phyloP scores from a whole-genome alignment of 1,284 basidiomycete species.

The Sporisorium reilianum region DNA sequence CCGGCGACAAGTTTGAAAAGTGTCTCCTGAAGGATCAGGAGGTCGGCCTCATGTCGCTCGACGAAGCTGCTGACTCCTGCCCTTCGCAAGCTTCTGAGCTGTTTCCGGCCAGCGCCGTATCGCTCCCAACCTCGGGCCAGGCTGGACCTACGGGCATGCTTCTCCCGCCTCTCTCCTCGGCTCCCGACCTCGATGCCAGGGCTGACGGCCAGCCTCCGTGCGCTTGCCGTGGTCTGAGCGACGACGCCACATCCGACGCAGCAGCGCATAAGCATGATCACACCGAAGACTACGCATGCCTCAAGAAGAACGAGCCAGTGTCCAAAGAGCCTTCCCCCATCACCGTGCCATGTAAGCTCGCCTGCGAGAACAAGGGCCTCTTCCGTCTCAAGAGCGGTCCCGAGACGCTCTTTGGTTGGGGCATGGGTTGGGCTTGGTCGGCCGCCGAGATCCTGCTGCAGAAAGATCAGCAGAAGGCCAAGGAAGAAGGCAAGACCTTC shows the following conservation, averaged over 20 bases:
- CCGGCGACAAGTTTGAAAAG: slow-evolving; percentile 37
- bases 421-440: slow-evolving; percentile 66
- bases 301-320: slow-evolving; percentile 25
- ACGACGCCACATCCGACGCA: slow-evolving; percentile 11
- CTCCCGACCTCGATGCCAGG: slow-evolving; percentile 13
- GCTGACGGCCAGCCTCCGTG: slow-evolving; percentile 24
- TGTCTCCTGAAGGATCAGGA: slow-evolving; percentile 34
- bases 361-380: slow-evolving; percentile 47
- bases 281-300: slow-evolving; percentile 21
- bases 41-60: slow-evolving; percentile 23
- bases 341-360: slow-evolving; percentile 33
- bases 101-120: slow-evolving; percentile 12
- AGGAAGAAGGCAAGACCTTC: slow-evolving; percentile 30
- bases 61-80: not conserved
- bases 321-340: slow-evolving; percentile 44
- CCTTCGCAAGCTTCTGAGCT: slow-evolving; percentile 4
- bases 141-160: slow-evolving; percentile 24
- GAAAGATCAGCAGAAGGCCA: slow-evolving; percentile 34
- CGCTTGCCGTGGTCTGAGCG: slow-evolving; percentile 26
- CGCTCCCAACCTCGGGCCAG: slow-evolving; percentile 6
- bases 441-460: slow-evolving; percentile 53
- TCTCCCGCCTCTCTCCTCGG: slow-evolving; percentile 23
- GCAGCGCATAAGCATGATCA: slow-evolving; percentile 12
- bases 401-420: slow-evolving; percentile 65
- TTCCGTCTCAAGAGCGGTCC: slow-evolving; percentile 57